A percentile compares a stretch with the other conserved stretches of the same genome.
Evolutionary conservation across 345 rosid genomes (phyloP).

Genomic region (Brassica cretica): DNA sequence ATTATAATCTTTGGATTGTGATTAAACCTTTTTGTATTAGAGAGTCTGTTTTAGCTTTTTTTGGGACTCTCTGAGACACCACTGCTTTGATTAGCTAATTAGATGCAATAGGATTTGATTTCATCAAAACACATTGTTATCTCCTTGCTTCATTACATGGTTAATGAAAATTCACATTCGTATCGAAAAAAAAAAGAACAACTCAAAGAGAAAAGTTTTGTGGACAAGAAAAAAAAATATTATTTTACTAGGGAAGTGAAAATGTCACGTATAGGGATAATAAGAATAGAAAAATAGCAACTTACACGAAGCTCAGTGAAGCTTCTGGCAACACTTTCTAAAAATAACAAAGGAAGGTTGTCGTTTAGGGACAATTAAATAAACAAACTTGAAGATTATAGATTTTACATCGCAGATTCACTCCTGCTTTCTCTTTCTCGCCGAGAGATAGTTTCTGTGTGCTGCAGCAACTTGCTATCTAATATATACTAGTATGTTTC

Average conservation of each 20-base stretch:
- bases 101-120: no score
- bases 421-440: not conserved
- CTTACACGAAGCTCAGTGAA: constrained; percentile 36
- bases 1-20: not conserved
- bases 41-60: no score
- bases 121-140: no score
- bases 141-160: no score
- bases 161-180: no score
- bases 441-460: not conserved
- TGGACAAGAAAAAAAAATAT: not conserved
- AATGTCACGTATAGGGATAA: constrained; percentile 15
- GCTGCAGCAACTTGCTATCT: not conserved
- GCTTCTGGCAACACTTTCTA: constrained; percentile 39
- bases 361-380: constrained; percentile 27
- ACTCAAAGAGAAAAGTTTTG: constrained; percentile 1
- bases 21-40: no score
- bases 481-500: not conserved
- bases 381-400: constrained; percentile 31
- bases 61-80: no score
- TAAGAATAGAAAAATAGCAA: constrained; percentile 27
- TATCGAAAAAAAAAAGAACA: not conserved
- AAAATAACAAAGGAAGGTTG: constrained; percentile 33
- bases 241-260: constrained; percentile 31
- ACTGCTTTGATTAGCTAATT: no score
- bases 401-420: constrained; percentile 21